Conservation (phyloP, 177 flowering plant species). For the Vitis hybrid region DNA sequence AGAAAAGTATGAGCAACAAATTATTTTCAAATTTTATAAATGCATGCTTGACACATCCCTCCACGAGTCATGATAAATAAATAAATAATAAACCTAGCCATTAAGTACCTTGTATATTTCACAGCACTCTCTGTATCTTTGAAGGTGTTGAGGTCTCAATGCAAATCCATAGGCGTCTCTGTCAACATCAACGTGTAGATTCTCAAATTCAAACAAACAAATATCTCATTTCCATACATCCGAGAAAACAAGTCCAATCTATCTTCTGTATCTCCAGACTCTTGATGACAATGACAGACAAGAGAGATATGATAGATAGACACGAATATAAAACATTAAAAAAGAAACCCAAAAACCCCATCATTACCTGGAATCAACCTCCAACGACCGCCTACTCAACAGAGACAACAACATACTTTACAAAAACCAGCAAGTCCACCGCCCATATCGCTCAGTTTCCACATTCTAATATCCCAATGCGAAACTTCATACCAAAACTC, state of each 20-base stretch:
- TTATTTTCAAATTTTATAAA: neutral
- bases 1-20: neutral
- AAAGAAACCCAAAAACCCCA: neutral
- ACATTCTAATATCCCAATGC: constrained; percentile 13
- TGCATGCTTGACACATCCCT: neutral
- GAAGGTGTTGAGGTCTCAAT: constrained; percentile 51
- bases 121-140: constrained; percentile 41
- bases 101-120: constrained; percentile 37
- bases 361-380: constrained; percentile 48
- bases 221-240: too few relatives aligned
- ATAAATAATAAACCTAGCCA: neutral
- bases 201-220: neutral
- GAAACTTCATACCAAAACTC: constrained; percentile 8
- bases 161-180: constrained; percentile 59
- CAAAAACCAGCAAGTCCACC: constrained; percentile 21
- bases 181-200: constrained; percentile 9
- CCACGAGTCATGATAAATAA: neutral
- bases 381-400: constrained; percentile 51
- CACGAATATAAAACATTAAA: neutral
- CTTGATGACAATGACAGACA: too few relatives aligned
- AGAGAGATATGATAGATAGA: neutral
- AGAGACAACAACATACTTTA: constrained; percentile 54
- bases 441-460: constrained; percentile 34
- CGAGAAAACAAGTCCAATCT: too few relatives aligned
- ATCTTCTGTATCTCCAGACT: too few relatives aligned